A percentile compares a stretch with the other conserved stretches of the same genome.
Conservation (phyloP, 2,329 filamentous ascomycete species). For the Penicillium sp. region DNA sequence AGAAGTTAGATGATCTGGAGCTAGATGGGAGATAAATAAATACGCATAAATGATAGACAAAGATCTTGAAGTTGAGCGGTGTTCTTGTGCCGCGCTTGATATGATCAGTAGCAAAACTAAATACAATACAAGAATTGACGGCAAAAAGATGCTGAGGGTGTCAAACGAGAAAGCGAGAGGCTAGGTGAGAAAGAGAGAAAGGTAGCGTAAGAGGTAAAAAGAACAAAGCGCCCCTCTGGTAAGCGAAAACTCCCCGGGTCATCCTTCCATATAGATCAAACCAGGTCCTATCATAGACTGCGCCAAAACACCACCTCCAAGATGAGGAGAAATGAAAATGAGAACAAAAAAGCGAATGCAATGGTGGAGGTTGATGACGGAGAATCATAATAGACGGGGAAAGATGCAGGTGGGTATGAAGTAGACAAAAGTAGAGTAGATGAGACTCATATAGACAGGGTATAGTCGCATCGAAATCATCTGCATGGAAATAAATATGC, state of each 20-base stretch:
- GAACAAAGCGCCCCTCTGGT: slow-evolving; percentile 16
- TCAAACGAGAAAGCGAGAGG: slow-evolving; percentile 16
- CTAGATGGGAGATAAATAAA: not conserved
- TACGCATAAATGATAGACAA: not conserved
- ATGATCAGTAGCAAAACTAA: slow-evolving; percentile 22
- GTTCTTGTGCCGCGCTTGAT: slow-evolving; percentile 8
- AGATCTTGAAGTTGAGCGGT: not conserved
- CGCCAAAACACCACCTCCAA: slow-evolving; percentile 23
- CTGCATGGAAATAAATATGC: slow-evolving; percentile 27
- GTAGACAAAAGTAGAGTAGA: slow-evolving; percentile 16
- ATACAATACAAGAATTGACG: slow-evolving; percentile 32
- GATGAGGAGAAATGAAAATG: not conserved
- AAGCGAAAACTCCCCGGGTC: slow-evolving; percentile 24
- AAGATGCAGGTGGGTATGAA: slow-evolving; percentile 20
- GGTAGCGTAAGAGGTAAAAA: slow-evolving; percentile 10
- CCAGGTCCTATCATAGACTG: slow-evolving; percentile 17
- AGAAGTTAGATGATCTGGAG: not conserved
- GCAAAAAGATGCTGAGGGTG: slow-evolving; percentile 8
- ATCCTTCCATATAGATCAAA: slow-evolving; percentile 20
- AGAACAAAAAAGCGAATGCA: slow-evolving; percentile 20
- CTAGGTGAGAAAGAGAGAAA: slow-evolving; percentile 16
- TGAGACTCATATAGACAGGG: slow-evolving; percentile 28
- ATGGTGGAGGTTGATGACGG: slow-evolving; percentile 1
- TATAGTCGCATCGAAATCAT: slow-evolving; percentile 27
- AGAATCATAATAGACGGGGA: slow-evolving; percentile 1